phyloP scores from a whole-genome alignment of 345 rosid species.

The Melaleuca quinquenervia region DNA sequence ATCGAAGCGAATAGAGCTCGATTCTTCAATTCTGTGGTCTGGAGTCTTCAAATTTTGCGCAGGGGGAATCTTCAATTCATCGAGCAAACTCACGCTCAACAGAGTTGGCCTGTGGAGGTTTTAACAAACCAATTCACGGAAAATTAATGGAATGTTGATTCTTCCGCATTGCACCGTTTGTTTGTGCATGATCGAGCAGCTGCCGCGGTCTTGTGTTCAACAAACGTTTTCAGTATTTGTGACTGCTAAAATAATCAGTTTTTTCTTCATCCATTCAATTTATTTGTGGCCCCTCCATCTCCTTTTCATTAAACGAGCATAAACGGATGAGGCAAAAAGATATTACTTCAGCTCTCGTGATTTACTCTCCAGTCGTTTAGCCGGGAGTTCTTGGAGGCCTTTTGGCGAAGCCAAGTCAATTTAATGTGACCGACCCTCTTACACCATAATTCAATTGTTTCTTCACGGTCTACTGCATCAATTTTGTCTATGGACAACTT shows the following conservation, averaged over 20 bases:
- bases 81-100: accelerated
- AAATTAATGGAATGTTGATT: accelerated
- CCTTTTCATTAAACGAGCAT: no score
- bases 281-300: no score
- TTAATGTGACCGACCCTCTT: no score
- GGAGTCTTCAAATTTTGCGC: neutral
- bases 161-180: neutral
- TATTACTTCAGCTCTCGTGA: no score
- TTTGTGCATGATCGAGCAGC: neutral
- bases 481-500: no score
- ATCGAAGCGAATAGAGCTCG: neutral
- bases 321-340: no score
- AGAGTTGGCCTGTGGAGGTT: neutral
- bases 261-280: no score
- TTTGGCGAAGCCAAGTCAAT: no score
- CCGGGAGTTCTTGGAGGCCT: neutral
- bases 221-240: neutral
- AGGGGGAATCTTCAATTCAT: accelerated
- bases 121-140: neutral
- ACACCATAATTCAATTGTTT: no score
- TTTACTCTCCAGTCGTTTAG: neutral
- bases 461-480: no score
- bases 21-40: neutral
- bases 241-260: neutral
- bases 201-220: accelerated